Conservation (phyloP, 352 stramenopile genomes). For the Nothophytophthora sp. region DNA sequence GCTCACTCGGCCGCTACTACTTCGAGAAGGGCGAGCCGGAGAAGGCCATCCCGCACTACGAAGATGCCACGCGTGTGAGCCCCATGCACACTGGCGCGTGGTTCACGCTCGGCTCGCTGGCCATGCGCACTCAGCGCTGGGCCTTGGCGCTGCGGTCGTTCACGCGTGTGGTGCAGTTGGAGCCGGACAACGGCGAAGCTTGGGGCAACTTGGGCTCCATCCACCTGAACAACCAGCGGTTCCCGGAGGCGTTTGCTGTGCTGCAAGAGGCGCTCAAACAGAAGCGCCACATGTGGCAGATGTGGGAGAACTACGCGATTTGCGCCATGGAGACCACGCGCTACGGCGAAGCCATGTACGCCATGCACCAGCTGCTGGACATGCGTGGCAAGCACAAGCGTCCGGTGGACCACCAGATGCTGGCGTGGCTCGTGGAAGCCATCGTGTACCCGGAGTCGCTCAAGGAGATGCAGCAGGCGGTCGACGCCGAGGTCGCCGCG, state of each 20-base stretch:
- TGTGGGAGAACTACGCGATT: conserved; percentile 92
- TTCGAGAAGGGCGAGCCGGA: conserved; percentile 89
- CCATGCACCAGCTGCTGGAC: conserved; percentile 80
- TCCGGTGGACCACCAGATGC: conserved; percentile 69
- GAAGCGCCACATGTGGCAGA: conserved; percentile 91
- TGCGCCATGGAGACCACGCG: conserved; percentile 77
- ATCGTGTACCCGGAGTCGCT: conserved; percentile 69
- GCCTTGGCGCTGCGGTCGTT: conserved; percentile 87
- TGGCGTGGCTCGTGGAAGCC: conserved; percentile 81
- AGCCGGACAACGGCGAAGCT: conserved; percentile 94
- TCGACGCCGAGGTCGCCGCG: conserved; percentile 19
- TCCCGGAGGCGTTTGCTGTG: conserved; percentile 78
- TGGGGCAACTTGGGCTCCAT: conserved; percentile 96
- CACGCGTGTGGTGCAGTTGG: conserved; percentile 93
- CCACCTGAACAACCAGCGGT: conserved; percentile 85
- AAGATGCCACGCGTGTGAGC: conserved; percentile 84
- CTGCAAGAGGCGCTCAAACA: conserved; percentile 89
- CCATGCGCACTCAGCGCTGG: conserved; percentile 91
- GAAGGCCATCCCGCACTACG: conserved; percentile 78
- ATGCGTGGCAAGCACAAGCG: conserved; percentile 83
- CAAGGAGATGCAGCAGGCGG: conserved; percentile 41
- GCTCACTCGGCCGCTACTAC: conserved; percentile 87
- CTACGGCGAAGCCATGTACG: conserved; percentile 84
- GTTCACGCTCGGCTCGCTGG: conserved; percentile 92
- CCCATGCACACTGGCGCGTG: conserved; percentile 91